phyloP scores from a whole-genome alignment of 257 asterid genomes.

The Solanum virginianum region DNA sequence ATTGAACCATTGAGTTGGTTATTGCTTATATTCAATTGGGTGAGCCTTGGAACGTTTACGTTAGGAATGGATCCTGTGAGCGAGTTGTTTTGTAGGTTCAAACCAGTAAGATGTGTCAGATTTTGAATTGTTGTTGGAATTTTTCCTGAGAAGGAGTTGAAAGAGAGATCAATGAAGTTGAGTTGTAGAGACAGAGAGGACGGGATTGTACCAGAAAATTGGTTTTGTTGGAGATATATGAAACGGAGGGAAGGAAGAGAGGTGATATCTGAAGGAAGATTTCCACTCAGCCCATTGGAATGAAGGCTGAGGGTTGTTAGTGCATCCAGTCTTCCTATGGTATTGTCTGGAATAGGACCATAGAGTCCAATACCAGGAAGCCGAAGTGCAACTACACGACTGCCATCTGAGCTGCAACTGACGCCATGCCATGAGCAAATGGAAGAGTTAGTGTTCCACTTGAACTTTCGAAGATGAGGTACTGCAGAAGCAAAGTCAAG shows the following conservation, averaged over 20 bases:
- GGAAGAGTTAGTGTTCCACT: constrained; percentile 35
- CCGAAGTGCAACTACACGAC: constrained; percentile 46
- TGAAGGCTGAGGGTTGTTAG: constrained; percentile 60
- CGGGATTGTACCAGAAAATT: constrained; percentile 49
- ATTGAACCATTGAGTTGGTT: constrained; percentile 52
- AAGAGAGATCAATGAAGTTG: constrained; percentile 46
- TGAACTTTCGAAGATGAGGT: constrained; percentile 42
- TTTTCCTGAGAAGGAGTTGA: constrained; percentile 50
- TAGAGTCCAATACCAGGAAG: constrained; percentile 54
- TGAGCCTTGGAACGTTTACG: constrained; percentile 38
- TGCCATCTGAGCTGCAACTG: constrained; percentile 30
- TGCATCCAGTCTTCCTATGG: constrained; percentile 48
- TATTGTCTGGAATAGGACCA: constrained; percentile 61
- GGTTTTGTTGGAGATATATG: constrained; percentile 47
- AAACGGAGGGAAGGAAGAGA: constrained; percentile 54
- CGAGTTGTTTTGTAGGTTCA: constrained; percentile 59
- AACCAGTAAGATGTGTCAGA: constrained; percentile 31
- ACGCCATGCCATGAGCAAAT: constrained; percentile 67
- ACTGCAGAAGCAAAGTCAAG: constrained; percentile 44
- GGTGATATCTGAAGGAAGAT: constrained; percentile 52
- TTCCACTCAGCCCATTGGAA: constrained; percentile 39
- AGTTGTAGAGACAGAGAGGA: constrained; percentile 34
- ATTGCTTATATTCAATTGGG: constrained; percentile 41
- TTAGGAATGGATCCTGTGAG: constrained; percentile 51
- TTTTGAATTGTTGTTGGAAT: constrained; percentile 30